Percentiles rank a stretch among this genome's conserved stretches.
Conservation (phyloP, 2,329 filamentous ascomycete species). For the Diaporthe citri region DNA sequence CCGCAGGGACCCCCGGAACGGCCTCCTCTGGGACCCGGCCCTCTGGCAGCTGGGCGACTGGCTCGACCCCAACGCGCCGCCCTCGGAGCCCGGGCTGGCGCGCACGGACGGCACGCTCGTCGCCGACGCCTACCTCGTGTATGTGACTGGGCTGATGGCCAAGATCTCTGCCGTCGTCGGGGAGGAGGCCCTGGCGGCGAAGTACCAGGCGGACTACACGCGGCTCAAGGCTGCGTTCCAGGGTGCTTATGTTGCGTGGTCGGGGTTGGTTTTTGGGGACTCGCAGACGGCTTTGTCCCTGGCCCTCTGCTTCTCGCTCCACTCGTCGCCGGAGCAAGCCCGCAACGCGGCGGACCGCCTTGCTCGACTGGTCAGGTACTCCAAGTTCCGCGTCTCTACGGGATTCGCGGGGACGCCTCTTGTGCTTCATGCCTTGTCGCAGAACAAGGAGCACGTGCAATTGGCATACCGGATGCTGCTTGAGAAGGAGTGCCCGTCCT, state of each 20-base stretch:
- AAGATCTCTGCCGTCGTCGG: slow-evolving; percentile 45
- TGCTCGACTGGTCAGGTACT: slow-evolving; percentile 33
- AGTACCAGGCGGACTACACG: slow-evolving; percentile 43
- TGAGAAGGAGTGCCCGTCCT: slow-evolving; percentile 55
- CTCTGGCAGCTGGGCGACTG: slow-evolving; percentile 54
- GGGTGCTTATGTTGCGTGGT: slow-evolving; percentile 45
- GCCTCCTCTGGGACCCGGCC: slow-evolving; percentile 50
- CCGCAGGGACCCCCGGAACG: slow-evolving; percentile 42
- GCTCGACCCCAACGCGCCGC: slow-evolving; percentile 55
- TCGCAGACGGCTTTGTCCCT: slow-evolving; percentile 48
- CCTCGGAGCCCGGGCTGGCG: slow-evolving; percentile 48
- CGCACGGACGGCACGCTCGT: slow-evolving; percentile 51
- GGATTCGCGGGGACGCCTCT: slow-evolving; percentile 40
- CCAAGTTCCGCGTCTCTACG: slow-evolving; percentile 32
- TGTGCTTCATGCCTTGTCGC: slow-evolving; percentile 39
- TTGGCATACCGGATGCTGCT: slow-evolving; percentile 62
- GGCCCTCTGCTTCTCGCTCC: slow-evolving; percentile 46
- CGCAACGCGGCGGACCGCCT: slow-evolving; percentile 36
- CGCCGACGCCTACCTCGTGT: slow-evolving; percentile 54
- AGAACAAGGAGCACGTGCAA: slow-evolving; percentile 45
- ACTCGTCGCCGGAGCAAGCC: slow-evolving; percentile 2
- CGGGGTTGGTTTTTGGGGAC: slow-evolving; percentile 43
- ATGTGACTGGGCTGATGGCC: slow-evolving; percentile 48
- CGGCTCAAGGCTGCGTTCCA: slow-evolving; percentile 45
- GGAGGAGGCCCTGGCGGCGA: slow-evolving; percentile 39